Conservation (phyloP, 192 early-diverging fungal genomes). For the Backusella tuberculispora region DNA sequence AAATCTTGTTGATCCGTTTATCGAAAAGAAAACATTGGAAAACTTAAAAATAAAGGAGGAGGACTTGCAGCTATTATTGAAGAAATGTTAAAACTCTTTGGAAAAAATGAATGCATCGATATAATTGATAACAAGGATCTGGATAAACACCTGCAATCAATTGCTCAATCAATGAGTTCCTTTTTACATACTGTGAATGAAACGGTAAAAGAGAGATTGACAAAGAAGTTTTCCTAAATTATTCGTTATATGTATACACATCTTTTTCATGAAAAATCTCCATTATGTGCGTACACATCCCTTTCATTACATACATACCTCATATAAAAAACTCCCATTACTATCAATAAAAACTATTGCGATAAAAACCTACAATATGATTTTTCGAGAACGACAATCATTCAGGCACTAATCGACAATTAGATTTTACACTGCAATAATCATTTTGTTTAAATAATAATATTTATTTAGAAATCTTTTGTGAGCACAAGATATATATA, state of each 20-base stretch:
- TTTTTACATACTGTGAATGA: conserved; percentile 62
- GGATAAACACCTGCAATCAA: conserved; percentile 10
- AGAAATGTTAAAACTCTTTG: conserved; percentile 12
- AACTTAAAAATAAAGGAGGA: conserved; percentile 11
- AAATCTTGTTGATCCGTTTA: not conserved
- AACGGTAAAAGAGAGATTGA: conserved; percentile 14
- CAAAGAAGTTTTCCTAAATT: not conserved
- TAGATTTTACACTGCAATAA: no score
- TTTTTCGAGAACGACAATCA: no score
- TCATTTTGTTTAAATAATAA: no score
- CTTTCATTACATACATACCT: no score
- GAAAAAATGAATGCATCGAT: conserved; percentile 11
- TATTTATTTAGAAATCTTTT: no score
- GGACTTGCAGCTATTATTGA: conserved; percentile 6
- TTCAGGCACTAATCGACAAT: no score
- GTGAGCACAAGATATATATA: no score
- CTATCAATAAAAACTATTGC: not conserved
- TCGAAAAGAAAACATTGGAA: conserved; percentile 10
- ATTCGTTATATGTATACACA: conserved; percentile 1
- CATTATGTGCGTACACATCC: not conserved
- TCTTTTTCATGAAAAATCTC: not conserved
- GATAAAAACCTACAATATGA: no score
- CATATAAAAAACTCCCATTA: not conserved
- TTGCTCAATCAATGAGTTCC: conserved; percentile 3
- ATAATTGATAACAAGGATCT: conserved; percentile 16